phyloP scores from a whole-genome alignment of 139 green algal species.

The Chlorella sorokiniana region DNA sequence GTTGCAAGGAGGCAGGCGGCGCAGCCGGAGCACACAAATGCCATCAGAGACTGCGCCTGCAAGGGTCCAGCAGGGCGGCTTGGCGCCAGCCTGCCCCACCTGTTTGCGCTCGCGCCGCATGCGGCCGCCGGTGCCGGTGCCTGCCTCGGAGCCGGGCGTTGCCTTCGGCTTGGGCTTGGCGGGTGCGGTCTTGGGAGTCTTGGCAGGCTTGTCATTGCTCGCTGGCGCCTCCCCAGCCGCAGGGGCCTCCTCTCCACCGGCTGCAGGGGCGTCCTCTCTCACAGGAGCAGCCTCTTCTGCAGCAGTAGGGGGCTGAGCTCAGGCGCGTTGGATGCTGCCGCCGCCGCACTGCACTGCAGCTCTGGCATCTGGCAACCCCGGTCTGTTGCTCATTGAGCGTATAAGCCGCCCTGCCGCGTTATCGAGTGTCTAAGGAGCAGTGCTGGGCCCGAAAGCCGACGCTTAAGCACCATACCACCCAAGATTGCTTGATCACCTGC shows the following conservation, averaged over 20 bases:
- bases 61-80: too few relatives aligned
- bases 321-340: too few relatives aligned
- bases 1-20: too few relatives aligned
- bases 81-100: too few relatives aligned
- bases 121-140: conserved; percentile 27
- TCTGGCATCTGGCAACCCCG: too few relatives aligned
- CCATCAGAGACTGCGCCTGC: too few relatives aligned
- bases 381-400: too few relatives aligned
- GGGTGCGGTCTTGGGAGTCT: background rate
- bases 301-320: background rate
- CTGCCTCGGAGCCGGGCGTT: background rate
- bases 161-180: conserved; percentile 1
- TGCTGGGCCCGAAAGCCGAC: background rate
- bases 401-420: too few relatives aligned
- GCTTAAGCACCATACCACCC: background rate
- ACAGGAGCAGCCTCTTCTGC: background rate
- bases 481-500: background rate
- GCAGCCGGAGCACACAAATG: too few relatives aligned
- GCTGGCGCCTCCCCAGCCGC: background rate
- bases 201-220: background rate
- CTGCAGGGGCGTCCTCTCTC: background rate
- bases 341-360: too few relatives aligned
- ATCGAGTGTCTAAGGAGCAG: too few relatives aligned
- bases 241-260: background rate
- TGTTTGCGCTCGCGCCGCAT: conserved; percentile 39